phyloP scores from a whole-genome alignment of 2,329 filamentous ascomycete species.

The Cytospora paraplurivora region DNA sequence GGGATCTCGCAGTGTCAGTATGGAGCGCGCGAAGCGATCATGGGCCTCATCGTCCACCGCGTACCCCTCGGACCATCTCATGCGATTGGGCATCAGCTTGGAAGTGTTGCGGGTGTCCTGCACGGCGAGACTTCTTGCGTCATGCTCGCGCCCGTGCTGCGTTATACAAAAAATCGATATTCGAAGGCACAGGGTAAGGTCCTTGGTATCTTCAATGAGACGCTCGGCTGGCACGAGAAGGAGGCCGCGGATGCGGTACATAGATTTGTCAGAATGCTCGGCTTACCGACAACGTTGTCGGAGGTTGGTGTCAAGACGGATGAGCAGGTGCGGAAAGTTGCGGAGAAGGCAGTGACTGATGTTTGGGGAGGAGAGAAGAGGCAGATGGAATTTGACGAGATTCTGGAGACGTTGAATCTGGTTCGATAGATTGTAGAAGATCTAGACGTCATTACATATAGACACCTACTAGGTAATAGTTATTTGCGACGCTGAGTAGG shows the following conservation, averaged over 20 bases:
- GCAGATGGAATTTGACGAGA: not conserved
- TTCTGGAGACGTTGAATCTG: not conserved
- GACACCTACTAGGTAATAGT: too few species aligned
- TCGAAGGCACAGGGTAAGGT: not conserved
- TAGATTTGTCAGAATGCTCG: not conserved
- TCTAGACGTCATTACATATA: not conserved
- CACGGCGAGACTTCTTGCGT: not conserved
- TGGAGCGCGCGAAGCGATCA: not conserved
- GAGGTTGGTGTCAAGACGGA: not conserved
- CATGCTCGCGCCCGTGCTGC: not conserved
- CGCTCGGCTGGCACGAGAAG: not conserved
- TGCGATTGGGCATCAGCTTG: not conserved
- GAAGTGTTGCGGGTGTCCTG: not conserved
- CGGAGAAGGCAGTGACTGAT: not conserved
- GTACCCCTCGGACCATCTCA: not conserved
- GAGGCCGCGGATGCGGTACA: not conserved
- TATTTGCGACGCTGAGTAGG: too few species aligned
- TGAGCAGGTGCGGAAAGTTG: conserved; percentile 1
- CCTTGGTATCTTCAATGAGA: not conserved
- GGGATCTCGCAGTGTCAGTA: not conserved
- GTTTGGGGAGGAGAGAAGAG: conserved; percentile 1
- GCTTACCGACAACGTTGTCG: not conserved
- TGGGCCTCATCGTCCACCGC: not conserved
- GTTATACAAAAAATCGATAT: not conserved
- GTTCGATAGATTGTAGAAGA: not conserved